Evolutionary conservation across 306 rosid genomes (phyloP), one percentile per base, ranked within the genome.

Genomic region (Pueraria montana): DNA sequence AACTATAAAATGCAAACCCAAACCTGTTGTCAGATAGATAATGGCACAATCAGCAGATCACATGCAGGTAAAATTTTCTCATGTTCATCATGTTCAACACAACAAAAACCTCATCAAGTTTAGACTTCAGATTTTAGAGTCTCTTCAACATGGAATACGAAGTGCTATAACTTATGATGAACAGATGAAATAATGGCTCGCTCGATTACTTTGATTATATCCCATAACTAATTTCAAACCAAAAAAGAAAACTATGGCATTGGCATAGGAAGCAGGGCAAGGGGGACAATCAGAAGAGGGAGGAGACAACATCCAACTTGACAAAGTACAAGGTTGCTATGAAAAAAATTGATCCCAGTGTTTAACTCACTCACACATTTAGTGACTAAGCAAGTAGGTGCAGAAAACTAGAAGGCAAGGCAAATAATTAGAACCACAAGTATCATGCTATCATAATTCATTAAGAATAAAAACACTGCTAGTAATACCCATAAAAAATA

Each of bases 71-170:
- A 27, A 26, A 26, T 7, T 20, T 26, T 26, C 36, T 63, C 42
- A 62, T 3, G 14, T 24, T 64, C n/a, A 40, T 64, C 46, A 82
- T 43, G 26, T 75, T 75, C 70, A 30, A 55, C 38, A 52, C 32
- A 53, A 17, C n/a, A 11, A 72, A 10, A 36, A 62, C 6, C 2
- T 1, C 8, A 5, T 36, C 20, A 11, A 2, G 43, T 30, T 26
- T 26, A 27, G 32, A 21, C 16, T 58, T n/a, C 3, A 56, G 14
- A 56, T 62, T 5, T 62, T 27, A 62, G 45, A 16, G 16, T 4
- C 16, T 14, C 14, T 64, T 32, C 46, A 34, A 34, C 23, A 34
- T 30, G 11, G 2, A 55, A 14, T 27, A 61, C 36, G 53, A 72
- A 16, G 68, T 6, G 8, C 2, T 30, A 76, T 14, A 59, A 40